These are phyloP conservation scores for Cucumis sativus DNA, from an alignment of 306 rosid genomes.

Conservation along the genomic window DNA sequence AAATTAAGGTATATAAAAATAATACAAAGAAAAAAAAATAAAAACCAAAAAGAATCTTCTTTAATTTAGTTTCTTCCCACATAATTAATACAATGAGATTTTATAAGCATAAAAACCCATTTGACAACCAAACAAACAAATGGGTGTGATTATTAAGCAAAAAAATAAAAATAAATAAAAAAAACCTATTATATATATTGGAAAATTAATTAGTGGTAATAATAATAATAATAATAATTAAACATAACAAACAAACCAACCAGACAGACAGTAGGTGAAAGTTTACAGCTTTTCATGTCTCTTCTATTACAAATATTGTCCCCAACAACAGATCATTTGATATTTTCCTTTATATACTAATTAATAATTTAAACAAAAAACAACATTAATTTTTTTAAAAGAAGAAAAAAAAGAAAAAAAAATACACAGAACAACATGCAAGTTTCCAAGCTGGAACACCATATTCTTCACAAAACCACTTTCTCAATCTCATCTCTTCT, in stretches of 20 bases:
- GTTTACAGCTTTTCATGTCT: constrained; percentile 14
- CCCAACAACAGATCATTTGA: constrained; percentile 6
- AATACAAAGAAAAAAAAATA: background rate
- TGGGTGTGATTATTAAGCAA: constrained; percentile 3
- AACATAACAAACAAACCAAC: background rate
- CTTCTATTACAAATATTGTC: constrained; percentile 9
- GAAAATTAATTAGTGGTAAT: constrained; percentile 2
- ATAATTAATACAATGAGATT: background rate
- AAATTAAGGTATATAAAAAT: background rate
- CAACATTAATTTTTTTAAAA: background rate
- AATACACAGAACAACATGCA: constrained; percentile 1
- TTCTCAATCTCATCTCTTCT: background rate
- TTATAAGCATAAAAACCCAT: constrained; percentile 12
- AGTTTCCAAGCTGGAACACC: constrained; percentile 5
- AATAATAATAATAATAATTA: background rate
- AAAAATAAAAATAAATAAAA: too few relatives aligned
- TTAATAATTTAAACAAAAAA: constrained; percentile 4
- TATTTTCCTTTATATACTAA: background rate
- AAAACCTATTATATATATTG: background rate
- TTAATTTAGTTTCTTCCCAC: background rate
- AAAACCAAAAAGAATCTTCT: background rate
- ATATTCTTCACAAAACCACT: background rate
- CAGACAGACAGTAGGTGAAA: constrained; percentile 9
- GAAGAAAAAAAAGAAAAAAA: too few relatives aligned
- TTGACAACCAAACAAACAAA: constrained; percentile 18